Conservation (phyloP, 202 grass and related monocot genomes). For the Setaria viridis region DNA sequence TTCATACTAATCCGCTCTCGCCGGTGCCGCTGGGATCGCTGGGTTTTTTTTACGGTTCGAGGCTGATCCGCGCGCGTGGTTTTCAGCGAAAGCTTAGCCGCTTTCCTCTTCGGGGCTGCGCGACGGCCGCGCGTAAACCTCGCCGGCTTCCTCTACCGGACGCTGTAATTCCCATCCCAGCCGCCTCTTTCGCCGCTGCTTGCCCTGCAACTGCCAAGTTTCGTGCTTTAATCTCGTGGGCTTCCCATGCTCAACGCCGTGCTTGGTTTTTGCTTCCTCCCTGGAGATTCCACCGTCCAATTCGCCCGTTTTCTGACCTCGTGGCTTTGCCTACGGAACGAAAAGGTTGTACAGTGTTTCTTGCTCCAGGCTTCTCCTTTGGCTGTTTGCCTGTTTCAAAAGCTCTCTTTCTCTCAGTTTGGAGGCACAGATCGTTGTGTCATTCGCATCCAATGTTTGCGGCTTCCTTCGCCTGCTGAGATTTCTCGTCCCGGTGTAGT, state of each 20-base stretch:
- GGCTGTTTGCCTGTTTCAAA: background rate
- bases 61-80: constrained; percentile 45
- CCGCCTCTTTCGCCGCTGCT: constrained; percentile 13
- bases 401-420: background rate
- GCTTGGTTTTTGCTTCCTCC: background rate
- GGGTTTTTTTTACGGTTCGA: constrained; percentile 18
- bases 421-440: background rate
- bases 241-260: background rate
- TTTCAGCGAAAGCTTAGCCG: background rate
- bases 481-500: background rate
- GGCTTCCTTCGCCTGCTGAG: background rate
- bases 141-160: constrained; percentile 22
- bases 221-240: constrained; percentile 14
- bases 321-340: constrained; percentile 12
- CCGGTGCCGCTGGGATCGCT: background rate
- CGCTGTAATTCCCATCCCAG: background rate
- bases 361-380: constrained; percentile 14
- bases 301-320: background rate
- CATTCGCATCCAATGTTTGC: background rate
- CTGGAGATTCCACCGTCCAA: constrained; percentile 21
- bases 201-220: background rate
- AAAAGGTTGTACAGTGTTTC: constrained; percentile 10
- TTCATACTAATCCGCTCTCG: background rate
- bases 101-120: constrained; percentile 40
- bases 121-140: constrained; percentile 21